Evolutionary conservation across 106 monocot genomes (phyloP).

Genomic region (Iris macrosiphon): DNA sequence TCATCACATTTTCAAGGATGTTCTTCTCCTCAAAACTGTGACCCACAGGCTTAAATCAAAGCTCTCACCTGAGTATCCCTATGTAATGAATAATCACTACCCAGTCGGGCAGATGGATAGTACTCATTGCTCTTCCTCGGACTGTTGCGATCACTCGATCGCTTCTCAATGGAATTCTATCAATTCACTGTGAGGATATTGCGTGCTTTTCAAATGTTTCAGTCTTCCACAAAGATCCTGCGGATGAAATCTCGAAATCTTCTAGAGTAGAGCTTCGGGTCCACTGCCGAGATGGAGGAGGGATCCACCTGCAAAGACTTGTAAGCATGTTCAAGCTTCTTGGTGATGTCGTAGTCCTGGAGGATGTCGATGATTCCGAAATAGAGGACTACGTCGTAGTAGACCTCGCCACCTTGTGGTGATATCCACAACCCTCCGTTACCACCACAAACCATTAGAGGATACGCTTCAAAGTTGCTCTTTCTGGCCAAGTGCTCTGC

Average conservation of each 20-base stretch:
- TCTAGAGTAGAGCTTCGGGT: slow-evolving; percentile 55
- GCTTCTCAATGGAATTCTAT: too few species aligned
- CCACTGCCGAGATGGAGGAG: slow-evolving; percentile 57
- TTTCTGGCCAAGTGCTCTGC: slow-evolving; percentile 45
- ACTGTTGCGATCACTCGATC: too few species aligned
- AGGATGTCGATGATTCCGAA: slow-evolving; percentile 58
- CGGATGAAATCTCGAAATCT: slow-evolving; percentile 57
- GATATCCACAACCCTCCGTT: slow-evolving; percentile 3
- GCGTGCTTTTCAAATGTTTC: neutral
- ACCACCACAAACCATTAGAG: slow-evolving; percentile 2
- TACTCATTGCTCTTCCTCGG: neutral
- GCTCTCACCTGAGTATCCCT: too few species aligned
- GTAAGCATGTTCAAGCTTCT: slow-evolving; percentile 55
- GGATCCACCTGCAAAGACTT: slow-evolving; percentile 59
- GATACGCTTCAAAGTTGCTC: slow-evolving; percentile 38
- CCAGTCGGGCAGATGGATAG: too few species aligned
- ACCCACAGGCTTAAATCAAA: too few species aligned
- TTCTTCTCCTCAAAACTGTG: too few species aligned
- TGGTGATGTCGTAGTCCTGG: slow-evolving; percentile 54
- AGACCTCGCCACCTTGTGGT: slow-evolving; percentile 16
- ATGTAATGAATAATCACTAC: too few species aligned
- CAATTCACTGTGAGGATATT: neutral
- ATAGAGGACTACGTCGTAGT: slow-evolving; percentile 54
- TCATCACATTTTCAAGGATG: too few species aligned
- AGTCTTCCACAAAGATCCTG: slow-evolving; percentile 44